Evolutionary conservation across 495 filamentous ascomycete genomes (phyloP).

Genomic region (Xylaria castorea): DNA sequence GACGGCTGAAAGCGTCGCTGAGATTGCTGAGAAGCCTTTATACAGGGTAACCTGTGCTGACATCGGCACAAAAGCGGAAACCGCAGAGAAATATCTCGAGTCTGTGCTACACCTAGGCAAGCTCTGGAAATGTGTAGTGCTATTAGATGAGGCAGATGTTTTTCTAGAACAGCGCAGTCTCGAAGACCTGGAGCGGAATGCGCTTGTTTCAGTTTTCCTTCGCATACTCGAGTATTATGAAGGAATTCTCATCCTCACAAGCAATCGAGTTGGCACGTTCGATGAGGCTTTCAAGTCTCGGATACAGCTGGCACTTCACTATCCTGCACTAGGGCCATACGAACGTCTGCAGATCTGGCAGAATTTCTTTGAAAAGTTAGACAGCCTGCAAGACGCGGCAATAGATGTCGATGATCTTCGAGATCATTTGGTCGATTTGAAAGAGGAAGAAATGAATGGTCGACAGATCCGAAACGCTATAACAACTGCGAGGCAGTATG

Average conservation of each 20-base stretch:
- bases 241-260: constrained; percentile 47
- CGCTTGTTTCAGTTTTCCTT: background rate
- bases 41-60: background rate
- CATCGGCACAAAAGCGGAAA: constrained; percentile 42
- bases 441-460: constrained; percentile 44
- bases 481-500: constrained; percentile 36
- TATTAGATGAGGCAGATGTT: constrained; percentile 48
- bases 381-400: background rate
- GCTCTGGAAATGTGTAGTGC: constrained; percentile 45
- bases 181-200: background rate
- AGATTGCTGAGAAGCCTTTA: background rate
- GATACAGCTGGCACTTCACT: constrained; percentile 47
- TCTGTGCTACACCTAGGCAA: constrained; percentile 50
- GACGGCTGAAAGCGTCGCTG: background rate
- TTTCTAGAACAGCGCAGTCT: constrained; percentile 1
- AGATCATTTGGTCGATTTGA: constrained; percentile 3
- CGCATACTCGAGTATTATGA: constrained; percentile 45
- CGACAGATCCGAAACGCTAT: constrained; percentile 48
- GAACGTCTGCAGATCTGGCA: constrained; percentile 48
- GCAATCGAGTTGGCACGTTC: constrained; percentile 43
- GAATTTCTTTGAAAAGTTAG: constrained; percentile 33
- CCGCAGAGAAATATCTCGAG: constrained; percentile 52
- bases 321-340: constrained; percentile 38
- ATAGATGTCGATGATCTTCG: background rate
- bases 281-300: constrained; percentile 57